Evolutionary conservation across 169 alveolate species (phyloP), one percentile per base, ranked within the genome.

Genomic region (Plasmodium ovale): DNA sequence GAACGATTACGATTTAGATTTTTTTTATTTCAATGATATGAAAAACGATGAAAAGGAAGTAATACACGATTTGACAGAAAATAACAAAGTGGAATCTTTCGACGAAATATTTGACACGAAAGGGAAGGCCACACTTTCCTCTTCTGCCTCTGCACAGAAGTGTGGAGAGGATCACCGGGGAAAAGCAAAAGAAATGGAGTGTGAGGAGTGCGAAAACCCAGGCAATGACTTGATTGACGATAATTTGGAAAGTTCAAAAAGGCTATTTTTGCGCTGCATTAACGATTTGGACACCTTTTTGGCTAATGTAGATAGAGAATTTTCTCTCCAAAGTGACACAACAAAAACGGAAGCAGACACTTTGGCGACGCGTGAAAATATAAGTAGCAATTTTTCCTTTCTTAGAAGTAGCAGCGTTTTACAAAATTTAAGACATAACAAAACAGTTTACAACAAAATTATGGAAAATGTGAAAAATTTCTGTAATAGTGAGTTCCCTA

Each of bases 11-110:
- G 84, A 64, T 25, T 51, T 79, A 47, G 89, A 79, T 33, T 79
- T 79, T 64, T 79, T 79, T 49, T 79, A 79, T 51, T 79, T 79
- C 62, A 67, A 21, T 65, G 89, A 79, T 47, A 79, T 3, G 49
- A 35, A 79, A 42, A 49, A 53, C 44, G 72, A 53, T 25, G 82
- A 51, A 64, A 42, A 59, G 29, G 89, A 54, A 64, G 65, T 54
- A 33, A 49, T 79, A 23, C 64, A 39, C 21, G 70, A 39, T 21
- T 49, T 79, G 49, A 51, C 51, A 56, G 64, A 79, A 69, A 10
- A 16, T 16, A 65, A 42, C n/a, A 60, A 79, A 65, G 44, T 49
- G 16, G 89, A 79, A 25, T 31, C 58, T 4, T 65, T 79, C 31
- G 70, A 65, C 42, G 23, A 79, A 12, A 23, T 79, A 67, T 79